Conservation (phyloP, 177 flowering plant genomes). For the Vitis hybrid region DNA sequence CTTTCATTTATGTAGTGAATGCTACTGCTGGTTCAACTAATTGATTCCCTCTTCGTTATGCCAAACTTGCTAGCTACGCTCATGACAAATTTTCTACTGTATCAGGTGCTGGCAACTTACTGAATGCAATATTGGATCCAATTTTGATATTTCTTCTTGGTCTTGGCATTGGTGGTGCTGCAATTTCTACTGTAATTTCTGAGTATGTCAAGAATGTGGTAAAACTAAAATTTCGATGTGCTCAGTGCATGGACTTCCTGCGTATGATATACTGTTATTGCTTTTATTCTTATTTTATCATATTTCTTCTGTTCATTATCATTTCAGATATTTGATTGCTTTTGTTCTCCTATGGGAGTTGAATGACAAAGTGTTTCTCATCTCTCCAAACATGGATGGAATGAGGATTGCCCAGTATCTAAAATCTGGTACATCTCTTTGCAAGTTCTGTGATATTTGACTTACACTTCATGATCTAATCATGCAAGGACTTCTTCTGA, state of each 20-base stretch:
- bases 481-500: no score
- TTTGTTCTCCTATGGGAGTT: conserved; percentile 77
- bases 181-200: conserved; percentile 86
- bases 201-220: conserved; percentile 81
- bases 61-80: neutral
- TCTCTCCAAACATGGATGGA: conserved; percentile 55
- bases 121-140: conserved; percentile 73
- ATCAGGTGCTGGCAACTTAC: conserved; percentile 84
- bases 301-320: conserved; percentile 2
- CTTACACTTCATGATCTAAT: no score
- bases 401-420: conserved; percentile 52
- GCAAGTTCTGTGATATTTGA: neutral
- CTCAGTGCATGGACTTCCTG: neutral
- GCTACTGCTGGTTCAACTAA: neutral
- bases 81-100: conserved; percentile 12
- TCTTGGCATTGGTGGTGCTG: conserved; percentile 89
- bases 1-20: neutral
- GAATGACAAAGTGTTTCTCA: conserved; percentile 54
- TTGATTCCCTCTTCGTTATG: neutral
- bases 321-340: conserved; percentile 78
- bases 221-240: conserved; percentile 29
- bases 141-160: conserved; percentile 66
- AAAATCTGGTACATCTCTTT: conserved; percentile 64
- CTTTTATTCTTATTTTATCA: neutral
- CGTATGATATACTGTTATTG: neutral